These are phyloP conservation scores for Dichomitus squalens DNA, from an alignment of 1,284 basidiomycete species.

Conservation along the genomic window DNA sequence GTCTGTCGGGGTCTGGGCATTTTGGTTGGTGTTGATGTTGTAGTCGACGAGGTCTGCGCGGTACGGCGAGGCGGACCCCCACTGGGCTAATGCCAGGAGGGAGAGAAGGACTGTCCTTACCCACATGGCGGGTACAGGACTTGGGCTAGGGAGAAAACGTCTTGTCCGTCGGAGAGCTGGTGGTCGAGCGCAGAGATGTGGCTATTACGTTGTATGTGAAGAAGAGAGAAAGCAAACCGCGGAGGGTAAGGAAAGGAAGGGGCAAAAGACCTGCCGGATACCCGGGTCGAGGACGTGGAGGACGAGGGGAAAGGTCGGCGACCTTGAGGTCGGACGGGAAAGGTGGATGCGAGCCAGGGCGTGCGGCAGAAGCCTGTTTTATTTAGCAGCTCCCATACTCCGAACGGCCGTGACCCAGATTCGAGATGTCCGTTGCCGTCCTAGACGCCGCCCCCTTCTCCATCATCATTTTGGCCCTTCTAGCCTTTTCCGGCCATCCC, in stretches of 20 bases:
- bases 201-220: constrained; percentile 5
- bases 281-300: constrained; percentile 10
- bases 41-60: constrained; percentile 75
- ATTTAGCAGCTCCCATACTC: constrained; percentile 28
- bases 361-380: constrained; percentile 30
- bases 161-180: constrained; percentile 11
- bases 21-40: constrained; percentile 85
- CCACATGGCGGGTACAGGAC: constrained; percentile 32
- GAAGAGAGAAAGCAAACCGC: constrained; percentile 16
- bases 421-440: constrained; percentile 21
- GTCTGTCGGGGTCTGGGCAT: constrained; percentile 68
- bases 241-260: constrained; percentile 29
- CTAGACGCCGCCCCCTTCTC: constrained; percentile 7
- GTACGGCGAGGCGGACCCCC: constrained; percentile 62
- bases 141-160: constrained; percentile 2
- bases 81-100: constrained; percentile 32
- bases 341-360: constrained; percentile 22
- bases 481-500: neutral
- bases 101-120: constrained; percentile 33
- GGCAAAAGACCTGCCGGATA: constrained; percentile 21
- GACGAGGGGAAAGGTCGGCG: constrained; percentile 18
- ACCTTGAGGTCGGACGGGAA: constrained; percentile 26
- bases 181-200: neutral
- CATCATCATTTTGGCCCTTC: no score
- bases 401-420: constrained; percentile 20